A percentile compares a stretch with the other conserved stretches of the same genome.
phyloP scores from a whole-genome alignment of 257 asterid species.

The Vinca minor region DNA sequence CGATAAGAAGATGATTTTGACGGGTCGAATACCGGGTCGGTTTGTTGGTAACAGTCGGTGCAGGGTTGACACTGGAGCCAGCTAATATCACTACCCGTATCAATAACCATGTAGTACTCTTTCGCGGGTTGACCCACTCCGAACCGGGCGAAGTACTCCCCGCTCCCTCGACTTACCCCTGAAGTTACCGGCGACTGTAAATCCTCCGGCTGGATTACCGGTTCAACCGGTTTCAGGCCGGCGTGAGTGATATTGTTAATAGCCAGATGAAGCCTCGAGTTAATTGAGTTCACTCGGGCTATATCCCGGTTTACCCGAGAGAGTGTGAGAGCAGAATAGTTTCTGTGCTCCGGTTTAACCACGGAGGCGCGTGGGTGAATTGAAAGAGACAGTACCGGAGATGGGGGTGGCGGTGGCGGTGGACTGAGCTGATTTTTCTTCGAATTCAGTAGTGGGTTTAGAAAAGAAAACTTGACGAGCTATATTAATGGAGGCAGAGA shows the following conservation, averaged over 20 bases:
- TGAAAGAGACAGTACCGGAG: constrained; percentile 29
- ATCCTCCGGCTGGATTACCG: constrained; percentile 25
- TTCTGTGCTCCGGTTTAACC: constrained; percentile 7
- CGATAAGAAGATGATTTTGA: constrained; percentile 37
- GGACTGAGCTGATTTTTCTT: not conserved
- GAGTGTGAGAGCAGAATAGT: constrained; percentile 47
- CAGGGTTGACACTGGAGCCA: constrained; percentile 89
- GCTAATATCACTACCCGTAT: constrained; percentile 63
- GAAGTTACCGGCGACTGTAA: constrained; percentile 48
- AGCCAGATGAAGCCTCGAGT: constrained; percentile 16
- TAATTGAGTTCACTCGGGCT: constrained; percentile 38
- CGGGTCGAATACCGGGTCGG: constrained; percentile 58
- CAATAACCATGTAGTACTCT: constrained; percentile 39
- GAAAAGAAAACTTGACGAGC: constrained; percentile 18
- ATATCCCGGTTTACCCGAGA: constrained; percentile 48
- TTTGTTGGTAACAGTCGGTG: constrained; percentile 46
- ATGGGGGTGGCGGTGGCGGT: not conserved
- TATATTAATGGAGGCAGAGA: constrained; percentile 13
- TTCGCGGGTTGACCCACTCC: constrained; percentile 64
- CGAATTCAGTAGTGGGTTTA: not conserved
- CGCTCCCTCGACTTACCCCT: constrained; percentile 55
- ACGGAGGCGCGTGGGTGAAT: constrained; percentile 54
- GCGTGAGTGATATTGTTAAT: not conserved
- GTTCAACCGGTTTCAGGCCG: constrained; percentile 21
- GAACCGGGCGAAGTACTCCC: constrained; percentile 61